These are phyloP conservation scores for Crithidia acanthocephali DNA, from an alignment of 208 protist species.

Conservation along the genomic window DNA sequence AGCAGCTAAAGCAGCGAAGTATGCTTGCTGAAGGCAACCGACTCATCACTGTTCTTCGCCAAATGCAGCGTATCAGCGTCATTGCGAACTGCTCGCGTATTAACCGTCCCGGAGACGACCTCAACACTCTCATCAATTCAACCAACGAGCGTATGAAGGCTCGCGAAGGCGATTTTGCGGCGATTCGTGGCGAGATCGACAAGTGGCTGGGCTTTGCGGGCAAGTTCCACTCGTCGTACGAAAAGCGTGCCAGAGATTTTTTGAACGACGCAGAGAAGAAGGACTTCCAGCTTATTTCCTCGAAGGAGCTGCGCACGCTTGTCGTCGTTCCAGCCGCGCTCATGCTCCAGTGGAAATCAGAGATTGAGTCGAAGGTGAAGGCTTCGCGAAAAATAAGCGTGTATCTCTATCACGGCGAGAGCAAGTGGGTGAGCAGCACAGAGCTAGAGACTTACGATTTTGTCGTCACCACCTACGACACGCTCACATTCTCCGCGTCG, in stretches of 20 bases:
- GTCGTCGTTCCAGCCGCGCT: conserved; percentile 93
- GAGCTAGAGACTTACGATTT: conserved; percentile 92
- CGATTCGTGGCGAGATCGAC: conserved; percentile 64
- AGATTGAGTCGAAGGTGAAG: conserved; percentile 87
- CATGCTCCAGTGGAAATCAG: conserved; percentile 93
- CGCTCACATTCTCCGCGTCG: conserved; percentile 69
- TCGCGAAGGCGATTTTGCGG: conserved; percentile 24
- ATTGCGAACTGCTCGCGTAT: conserved; percentile 85
- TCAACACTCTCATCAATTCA: conserved; percentile 46
- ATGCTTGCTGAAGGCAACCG: conserved; percentile 58
- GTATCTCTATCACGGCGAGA: conserved; percentile 87
- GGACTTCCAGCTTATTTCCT: conserved; percentile 77
- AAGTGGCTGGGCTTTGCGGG: conserved; percentile 87
- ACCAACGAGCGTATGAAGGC: conserved; percentile 43
- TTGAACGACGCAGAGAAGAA: conserved; percentile 80
- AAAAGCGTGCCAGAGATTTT: conserved; percentile 71
- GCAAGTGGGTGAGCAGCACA: conserved; percentile 65
- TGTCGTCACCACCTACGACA: conserved; percentile 94
- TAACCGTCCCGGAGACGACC: conserved; percentile 72
- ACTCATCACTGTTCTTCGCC: conserved; percentile 79
- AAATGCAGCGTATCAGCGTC: conserved; percentile 84
- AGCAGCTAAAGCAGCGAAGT: conserved; percentile 34
- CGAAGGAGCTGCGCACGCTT: conserved; percentile 89
- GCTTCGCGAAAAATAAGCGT: conserved; percentile 49
- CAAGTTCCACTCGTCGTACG: conserved; percentile 86